A percentile compares a stretch with the other conserved stretches of the same genome.
Conservation (phyloP, 2,329 filamentous ascomycete species). For the Colletotrichum echinochloae region DNA sequence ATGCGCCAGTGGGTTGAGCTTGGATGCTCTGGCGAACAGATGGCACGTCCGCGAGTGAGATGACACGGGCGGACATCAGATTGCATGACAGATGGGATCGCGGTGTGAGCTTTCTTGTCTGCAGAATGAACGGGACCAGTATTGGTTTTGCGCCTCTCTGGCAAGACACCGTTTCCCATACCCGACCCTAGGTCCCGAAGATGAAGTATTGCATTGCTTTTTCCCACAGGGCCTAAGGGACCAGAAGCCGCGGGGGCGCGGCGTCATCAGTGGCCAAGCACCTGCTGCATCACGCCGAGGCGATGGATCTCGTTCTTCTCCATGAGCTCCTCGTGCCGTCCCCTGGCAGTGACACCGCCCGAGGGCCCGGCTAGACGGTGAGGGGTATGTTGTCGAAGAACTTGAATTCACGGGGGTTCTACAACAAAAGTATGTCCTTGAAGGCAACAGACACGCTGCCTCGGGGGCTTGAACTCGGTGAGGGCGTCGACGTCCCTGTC, state of each 20-base stretch:
- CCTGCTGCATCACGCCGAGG: conserved; percentile 65
- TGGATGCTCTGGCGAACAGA: conserved; percentile 16
- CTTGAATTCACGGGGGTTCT: conserved; percentile 70
- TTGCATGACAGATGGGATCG: not conserved
- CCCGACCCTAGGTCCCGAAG: not conserved
- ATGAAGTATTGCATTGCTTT: not conserved
- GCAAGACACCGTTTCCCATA: not conserved
- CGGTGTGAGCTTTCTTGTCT: not conserved
- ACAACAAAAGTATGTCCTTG: conserved; percentile 71
- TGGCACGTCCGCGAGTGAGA: conserved; percentile 19
- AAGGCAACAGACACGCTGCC: conserved; percentile 65
- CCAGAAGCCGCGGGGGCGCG: not conserved
- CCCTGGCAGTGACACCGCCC: conserved; percentile 63
- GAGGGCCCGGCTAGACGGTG: conserved; percentile 66
- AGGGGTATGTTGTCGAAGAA: conserved; percentile 70
- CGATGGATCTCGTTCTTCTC: conserved; percentile 65
- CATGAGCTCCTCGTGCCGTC: conserved; percentile 66
- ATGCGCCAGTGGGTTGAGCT: conserved; percentile 4
- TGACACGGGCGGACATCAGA: conserved; percentile 20
- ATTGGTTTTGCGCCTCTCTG: not conserved
- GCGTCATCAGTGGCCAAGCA: conserved; percentile 47
- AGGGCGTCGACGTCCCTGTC: conserved; percentile 55
- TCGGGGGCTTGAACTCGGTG: conserved; percentile 46
- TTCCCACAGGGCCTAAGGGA: not conserved
- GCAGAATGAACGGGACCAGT: not conserved